Evolutionary conservation across 139 green algal genomes (phyloP), one percentile per base, ranked within the genome.

Genomic region (Chlorella sorokiniana): DNA sequence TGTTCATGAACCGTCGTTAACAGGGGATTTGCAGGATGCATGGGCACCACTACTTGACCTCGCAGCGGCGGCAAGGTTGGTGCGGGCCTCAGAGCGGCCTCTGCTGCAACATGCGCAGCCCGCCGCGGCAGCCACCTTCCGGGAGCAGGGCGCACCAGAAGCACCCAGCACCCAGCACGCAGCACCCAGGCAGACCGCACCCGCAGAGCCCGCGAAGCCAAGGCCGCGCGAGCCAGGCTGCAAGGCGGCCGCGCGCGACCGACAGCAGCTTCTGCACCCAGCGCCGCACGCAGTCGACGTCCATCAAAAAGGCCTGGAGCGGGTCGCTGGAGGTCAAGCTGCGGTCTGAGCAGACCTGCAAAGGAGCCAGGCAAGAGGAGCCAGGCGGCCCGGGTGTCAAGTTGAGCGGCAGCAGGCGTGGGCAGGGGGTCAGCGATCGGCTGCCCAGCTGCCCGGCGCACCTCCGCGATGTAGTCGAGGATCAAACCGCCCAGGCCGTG

Each of bases 401-500:
- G 67, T 38, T 62, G 7, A 18, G 40, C 23, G 20, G 45, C 29
- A 44, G 44, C 44, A 63, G n/a, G 44, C 29, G n/a, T 8, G 6
- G n/a, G n/a, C 11, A 10, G 42, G 29, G 33, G 16, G 45, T 1
- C 33, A n/a, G 68, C 18, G 16, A 78, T 52, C 63, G 37, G 29
- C 9, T 56, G 22, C 14, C 20, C 38, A 22, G 37, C 67, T 56
- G 6, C n/a, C 2, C 61, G 33, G 45, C 86, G 81, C 5, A 94
- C 91, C 67, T 91, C 85, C 20, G 85, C 81, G 0, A 94, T 81
- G 68, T 93, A 94, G 51, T 93, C 91, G 3, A 89, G 56, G 10
- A 93, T 78, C 68, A 90, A 77, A 42, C 81, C 84, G 69, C 89
- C 91, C 38, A 93, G 54, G 1, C 87, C 87, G 35, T 88, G 65